Evolutionary conservation across 495 filamentous ascomycete species (phyloP), one percentile per base, ranked within the genome.

Genomic region (Aspergillus nidulans): DNA sequence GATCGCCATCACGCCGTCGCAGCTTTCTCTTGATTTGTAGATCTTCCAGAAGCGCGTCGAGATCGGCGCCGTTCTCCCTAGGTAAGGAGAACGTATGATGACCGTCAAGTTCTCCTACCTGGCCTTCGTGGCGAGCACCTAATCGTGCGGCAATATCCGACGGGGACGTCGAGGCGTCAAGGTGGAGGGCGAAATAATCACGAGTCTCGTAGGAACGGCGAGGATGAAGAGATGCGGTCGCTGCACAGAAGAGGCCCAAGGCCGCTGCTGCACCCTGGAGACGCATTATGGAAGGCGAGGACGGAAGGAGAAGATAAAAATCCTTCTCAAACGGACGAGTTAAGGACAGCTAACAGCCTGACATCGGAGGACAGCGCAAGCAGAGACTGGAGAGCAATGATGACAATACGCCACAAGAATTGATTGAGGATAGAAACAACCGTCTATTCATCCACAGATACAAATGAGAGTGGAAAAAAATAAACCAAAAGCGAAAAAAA

Each of bases 181-280:
- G 83, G 56, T 95, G 88, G 46, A 97, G 77, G 45, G 92, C 91
- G 68, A 96, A 95, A 71, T 92, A 96, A 64, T 97, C 90, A 71
- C 86, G 86, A 6, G 83, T 78, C 10, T 86, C 81, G 69, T 86
- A 85, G 60, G 89, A 76, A 23, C 84, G 72, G 26, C 83, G 71
- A 69, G 71, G 65, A 65, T 72, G 72, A 68, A 78, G 64, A 61
- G 59, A 71, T 54, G 76, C 70, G 55, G 73, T 63, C 54, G 71
- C 66, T 9, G 68, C 62, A 46, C 66, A 61, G 16, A 58, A 69
- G 50, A 73, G 60, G 58, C 60, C 65, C 34, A 73, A 61, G 38
- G 70, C 67, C 58, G 70, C 60, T 49, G 77, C 72, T 59, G 79
- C 73, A 57, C 61, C 49, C 19, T 54, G 54, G 55, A 76, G 50